Evolutionary conservation across 2,329 filamentous ascomycete genomes (phyloP).

Genomic region (Cercospora sesami): DNA sequence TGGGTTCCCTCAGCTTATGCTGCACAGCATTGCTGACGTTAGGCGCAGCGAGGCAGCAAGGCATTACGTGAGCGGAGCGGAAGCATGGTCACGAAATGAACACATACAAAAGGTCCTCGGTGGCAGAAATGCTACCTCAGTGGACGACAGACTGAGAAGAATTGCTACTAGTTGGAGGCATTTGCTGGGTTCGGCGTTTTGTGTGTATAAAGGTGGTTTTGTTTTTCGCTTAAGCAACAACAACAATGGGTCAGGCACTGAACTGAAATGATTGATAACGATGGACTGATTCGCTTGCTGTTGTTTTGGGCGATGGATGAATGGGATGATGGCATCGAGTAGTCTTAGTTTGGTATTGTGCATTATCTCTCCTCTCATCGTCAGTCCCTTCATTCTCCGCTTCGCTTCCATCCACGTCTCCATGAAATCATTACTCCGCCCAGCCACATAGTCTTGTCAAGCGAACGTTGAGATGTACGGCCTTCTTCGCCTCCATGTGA

Average conservation of each 20-base stretch:
- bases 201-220: background rate
- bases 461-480: background rate
- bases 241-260: background rate
- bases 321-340: background rate
- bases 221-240: background rate
- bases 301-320: background rate
- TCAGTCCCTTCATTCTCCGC: background rate
- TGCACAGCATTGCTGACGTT: background rate
- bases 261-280: background rate
- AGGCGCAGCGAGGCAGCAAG: background rate
- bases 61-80: too few species aligned
- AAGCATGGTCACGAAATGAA: background rate
- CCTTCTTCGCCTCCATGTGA: background rate
- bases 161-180: background rate
- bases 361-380: background rate
- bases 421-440: too few species aligned
- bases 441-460: background rate
- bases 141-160: background rate
- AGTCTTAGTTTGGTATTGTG: background rate
- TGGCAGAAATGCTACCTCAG: background rate
- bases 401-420: background rate
- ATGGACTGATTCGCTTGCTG: background rate
- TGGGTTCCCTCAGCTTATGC: background rate
- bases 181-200: background rate
- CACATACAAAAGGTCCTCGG: background rate